Base-by-base conservation (phyloP, 768 basidiomycete genomes). In the Psilocybe tampanensis region DNA sequence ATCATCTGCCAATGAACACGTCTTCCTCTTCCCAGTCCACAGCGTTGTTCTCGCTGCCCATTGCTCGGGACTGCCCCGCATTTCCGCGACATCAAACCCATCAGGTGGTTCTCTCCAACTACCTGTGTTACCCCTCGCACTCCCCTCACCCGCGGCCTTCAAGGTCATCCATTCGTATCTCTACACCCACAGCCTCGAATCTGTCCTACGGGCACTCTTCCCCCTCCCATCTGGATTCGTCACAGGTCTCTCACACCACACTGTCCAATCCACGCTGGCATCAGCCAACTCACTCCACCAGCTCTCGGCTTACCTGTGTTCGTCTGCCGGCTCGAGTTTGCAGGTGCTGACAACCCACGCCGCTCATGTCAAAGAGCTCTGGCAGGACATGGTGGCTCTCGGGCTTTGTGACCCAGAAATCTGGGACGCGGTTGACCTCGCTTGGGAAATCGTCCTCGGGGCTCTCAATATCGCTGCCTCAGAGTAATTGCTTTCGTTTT, bases 341-440 rank as follows among this genome's bases (percentile, higher is more conserved):
- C 74, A 74, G 51, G 74, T 69, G 2, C 77, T 83, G 19, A 81
- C 75, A 62, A 75, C 74, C 24, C 84, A 85, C 55, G 82, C 90
- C n/a, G 79, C 85, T 32, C 82, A 82, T 61, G 83, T 92, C 48
- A 88, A 88, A 63, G 91, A 88, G 59, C 74, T 93, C 19, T 94
- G 91, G 91, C 84, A 86, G 61, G 89, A 92, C 67, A 83, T 86
- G 66, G 86, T 85, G 49, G 82, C 85, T 11, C 83, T 94, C 36
- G 92, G 92, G 19, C 67, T 94, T 7, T 80, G 81, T 61, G 89
- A 92, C 63, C 78, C 82, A 34, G 84, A 86, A 54, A 74, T 94
- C 34, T 94, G 92, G 92, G 83, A 85, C 52, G 83, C 84, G 29
- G 74, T 94, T 61, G 87, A 92, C 63, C 80, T 88, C 60, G 89